Evolutionary conservation across 2,329 filamentous ascomycete species (phyloP).

Genomic region (Curvularia spicifera): DNA sequence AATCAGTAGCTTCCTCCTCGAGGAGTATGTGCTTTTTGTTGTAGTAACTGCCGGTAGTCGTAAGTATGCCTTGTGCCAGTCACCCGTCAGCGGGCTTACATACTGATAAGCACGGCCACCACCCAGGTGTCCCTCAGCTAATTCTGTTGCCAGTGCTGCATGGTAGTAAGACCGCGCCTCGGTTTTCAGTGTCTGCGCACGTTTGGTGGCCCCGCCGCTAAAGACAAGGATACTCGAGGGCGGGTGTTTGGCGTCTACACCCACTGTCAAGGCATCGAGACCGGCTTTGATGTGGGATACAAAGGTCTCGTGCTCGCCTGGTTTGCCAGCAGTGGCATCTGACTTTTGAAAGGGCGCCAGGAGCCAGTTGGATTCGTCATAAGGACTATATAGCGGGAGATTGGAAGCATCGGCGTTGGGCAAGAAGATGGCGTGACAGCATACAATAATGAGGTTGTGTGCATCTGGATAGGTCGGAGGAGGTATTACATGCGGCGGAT

Average conservation of each 20-base stretch:
- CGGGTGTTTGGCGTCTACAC: constrained; percentile 49
- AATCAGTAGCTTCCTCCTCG: constrained; percentile 80
- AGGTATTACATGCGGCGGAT: constrained; percentile 40
- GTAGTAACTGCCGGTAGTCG: constrained; percentile 33
- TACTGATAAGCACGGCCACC: constrained; percentile 32
- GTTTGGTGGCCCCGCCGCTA: constrained; percentile 66
- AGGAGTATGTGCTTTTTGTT: constrained; percentile 56
- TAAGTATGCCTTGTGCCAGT: not conserved
- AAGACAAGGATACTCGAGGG: constrained; percentile 64
- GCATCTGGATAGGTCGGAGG: constrained; percentile 33
- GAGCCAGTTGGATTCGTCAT: constrained; percentile 60
- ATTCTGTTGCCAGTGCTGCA: constrained; percentile 37
- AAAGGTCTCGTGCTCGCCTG: constrained; percentile 79
- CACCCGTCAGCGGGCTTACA: not conserved
- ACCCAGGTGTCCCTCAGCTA: constrained; percentile 30
- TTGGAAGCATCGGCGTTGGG: constrained; percentile 35
- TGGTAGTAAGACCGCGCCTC: constrained; percentile 49
- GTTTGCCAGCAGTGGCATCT: constrained; percentile 49
- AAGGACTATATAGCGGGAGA: constrained; percentile 40
- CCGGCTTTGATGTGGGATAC: constrained; percentile 75
- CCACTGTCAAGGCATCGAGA: constrained; percentile 58
- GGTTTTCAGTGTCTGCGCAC: constrained; percentile 35
- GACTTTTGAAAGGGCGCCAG: constrained; percentile 74
- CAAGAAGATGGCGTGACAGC: constrained; percentile 80
- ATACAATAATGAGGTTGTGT: constrained; percentile 73